phyloP scores from a whole-genome alignment of 371 early-diverging fungal genomes.

The Dinochytrium kinnereticum region DNA sequence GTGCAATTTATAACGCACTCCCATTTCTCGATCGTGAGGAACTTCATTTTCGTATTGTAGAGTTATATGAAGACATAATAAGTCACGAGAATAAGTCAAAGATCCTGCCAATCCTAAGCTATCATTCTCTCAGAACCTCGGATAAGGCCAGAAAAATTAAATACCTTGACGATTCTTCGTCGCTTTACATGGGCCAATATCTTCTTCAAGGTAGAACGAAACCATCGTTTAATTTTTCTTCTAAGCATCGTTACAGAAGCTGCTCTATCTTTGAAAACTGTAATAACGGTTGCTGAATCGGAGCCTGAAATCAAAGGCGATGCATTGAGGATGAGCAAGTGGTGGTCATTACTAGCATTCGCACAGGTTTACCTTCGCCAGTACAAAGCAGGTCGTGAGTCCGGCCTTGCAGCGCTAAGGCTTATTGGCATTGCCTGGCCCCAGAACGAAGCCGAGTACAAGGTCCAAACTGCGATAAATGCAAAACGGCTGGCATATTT shows the following conservation, averaged over 20 bases:
- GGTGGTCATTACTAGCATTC: constrained; percentile 2
- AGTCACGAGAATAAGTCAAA: neutral
- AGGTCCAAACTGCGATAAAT: neutral
- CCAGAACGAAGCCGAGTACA: neutral
- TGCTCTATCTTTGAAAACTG: neutral
- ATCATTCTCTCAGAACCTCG: neutral
- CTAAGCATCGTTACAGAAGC: neutral
- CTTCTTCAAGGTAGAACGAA: constrained; percentile 14
- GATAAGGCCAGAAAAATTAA: neutral
- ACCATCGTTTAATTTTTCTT: neutral
- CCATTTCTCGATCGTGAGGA: neutral
- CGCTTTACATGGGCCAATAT: neutral
- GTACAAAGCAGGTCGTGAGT: neutral
- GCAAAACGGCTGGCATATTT: neutral
- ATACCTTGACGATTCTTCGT: neutral
- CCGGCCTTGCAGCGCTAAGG: neutral
- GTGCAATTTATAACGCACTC: constrained; percentile 6
- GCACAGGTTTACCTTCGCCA: neutral
- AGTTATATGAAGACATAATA: neutral
- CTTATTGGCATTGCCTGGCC: neutral
- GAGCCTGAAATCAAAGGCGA: neutral
- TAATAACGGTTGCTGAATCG: neutral
- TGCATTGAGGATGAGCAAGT: neutral
- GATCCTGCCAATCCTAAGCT: constrained; percentile 2
- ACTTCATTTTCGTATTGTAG: neutral